Base-by-base conservation (phyloP, 768 basidiomycete genomes). In the Tricholomella constricta region DNA sequence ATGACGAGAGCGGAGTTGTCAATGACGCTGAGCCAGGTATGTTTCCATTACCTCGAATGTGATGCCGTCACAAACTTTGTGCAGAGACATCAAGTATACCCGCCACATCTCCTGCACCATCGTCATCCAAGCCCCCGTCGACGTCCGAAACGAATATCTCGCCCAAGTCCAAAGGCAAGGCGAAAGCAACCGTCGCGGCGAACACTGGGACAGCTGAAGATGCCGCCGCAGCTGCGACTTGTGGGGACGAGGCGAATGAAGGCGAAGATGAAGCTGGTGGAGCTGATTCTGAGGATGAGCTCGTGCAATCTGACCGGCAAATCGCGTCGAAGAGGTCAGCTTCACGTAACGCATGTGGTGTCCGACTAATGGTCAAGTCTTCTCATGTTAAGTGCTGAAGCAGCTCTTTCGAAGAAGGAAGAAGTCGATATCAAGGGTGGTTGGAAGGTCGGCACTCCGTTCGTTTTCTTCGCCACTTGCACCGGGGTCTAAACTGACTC, bases 401-500 rank as follows among this genome's bases (percentile, higher is more conserved):
- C 81, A 35, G 86, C 81, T 8, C 67, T 91, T 26, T 78, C 76
- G 19, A 78, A 78, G 58, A 79, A 73, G 41, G 67, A 76, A 17
- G 85, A 91, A 34, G 87, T 91, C n/a, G 90, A 91, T 65, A 74
- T 91, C 23, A 74, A 81, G 46, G 87, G 86, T 17, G 88, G 88
- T 15, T 92, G 95, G 95, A 88, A 91, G 73, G 74, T 74, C 22
- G 94, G 93, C 11, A 76, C 88, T 59, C 83, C 91, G 94, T 95
- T 65, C 60, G 91, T 79, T 32, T 15, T 37, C 10, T n/a, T 36
- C 17, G 26, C 46, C 20, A 12, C 4, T 17, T 23, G 15, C 26
- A 17, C n/a, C 22, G 6, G 22, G 15, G 23, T 23, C 6, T 46
- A 6, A 27, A 23, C 26, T 43, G 14, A 17, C 36, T 6, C 48